Base-by-base conservation (phyloP, 805 yeast genomes). In the Metschnikowia peoriensis region DNA sequence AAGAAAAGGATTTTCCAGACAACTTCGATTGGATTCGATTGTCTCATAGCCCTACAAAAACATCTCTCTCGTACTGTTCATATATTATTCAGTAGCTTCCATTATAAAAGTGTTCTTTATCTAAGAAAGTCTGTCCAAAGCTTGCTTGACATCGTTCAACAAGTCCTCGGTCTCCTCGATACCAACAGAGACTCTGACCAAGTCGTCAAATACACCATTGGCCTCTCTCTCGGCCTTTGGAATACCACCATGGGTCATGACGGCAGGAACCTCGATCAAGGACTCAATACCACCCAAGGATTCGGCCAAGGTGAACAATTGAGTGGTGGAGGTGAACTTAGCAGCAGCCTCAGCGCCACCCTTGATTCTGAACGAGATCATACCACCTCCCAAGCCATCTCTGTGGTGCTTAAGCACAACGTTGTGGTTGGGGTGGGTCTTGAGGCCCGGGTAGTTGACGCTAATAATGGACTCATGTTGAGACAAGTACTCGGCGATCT, bases 201-300 rank as follows among this genome's bases (percentile, higher is more conserved):
- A 79, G 71, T 88, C 90, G 64, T 88, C 96, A 61, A 66, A 87
- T 44, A 89, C 94, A 58, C 96, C 96, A 54, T 83, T 79, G 48
- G 83, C 80, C 72, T 86, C 93, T 73, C 96, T 83, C 63, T 82
- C 85, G 49, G 76, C 88, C 67, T 78, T 76, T 65, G 94, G 90
- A 69, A 89, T 89, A 67, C 96, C 96, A 51, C 93, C 94, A 64
- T 89, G 96, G 62, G 96, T 89, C 96, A 89, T 89, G 52, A 84
- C 82, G 44, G 96, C 94, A 41, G 96, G 97, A 46, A 89, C 92
- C 72, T 89, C 96, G 59, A 88, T 73, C 64, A 89, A 77, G 8
- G 92, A 85, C 75, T 89, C 96, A 57, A 89, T 85, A 61, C 96
- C 96, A 60, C 97, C 97, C 56, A 89, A 80, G 17, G 96, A 88